Percentiles rank a stretch among this genome's conserved stretches.
phyloP scores from a whole-genome alignment of 2,329 filamentous ascomycete species.

The Aspergillus niger region DNA sequence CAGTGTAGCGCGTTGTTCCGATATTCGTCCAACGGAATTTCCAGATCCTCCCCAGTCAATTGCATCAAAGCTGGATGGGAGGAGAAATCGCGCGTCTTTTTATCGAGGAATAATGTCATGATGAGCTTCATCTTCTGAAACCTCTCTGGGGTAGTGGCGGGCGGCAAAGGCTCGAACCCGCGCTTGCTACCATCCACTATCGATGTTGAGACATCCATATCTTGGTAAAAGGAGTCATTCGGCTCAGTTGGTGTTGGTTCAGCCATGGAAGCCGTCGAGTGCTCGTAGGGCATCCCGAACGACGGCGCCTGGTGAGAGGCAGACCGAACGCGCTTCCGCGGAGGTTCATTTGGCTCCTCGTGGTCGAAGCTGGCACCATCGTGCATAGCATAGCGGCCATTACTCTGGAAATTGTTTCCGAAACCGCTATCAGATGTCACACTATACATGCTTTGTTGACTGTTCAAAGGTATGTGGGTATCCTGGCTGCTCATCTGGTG shows the following conservation, averaged over 20 bases:
- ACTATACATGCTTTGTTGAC: slow-evolving; percentile 75
- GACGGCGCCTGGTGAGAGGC: slow-evolving; percentile 53
- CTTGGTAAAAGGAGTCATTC: slow-evolving; percentile 51
- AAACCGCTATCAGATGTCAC: slow-evolving; percentile 75
- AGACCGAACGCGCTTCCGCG: slow-evolving; percentile 71
- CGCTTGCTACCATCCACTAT: slow-evolving; percentile 35
- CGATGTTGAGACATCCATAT: slow-evolving; percentile 35
- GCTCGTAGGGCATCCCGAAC: slow-evolving; percentile 37
- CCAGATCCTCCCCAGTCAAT: slow-evolving; percentile 77
- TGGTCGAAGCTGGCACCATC: slow-evolving; percentile 52
- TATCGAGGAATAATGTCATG: slow-evolving; percentile 80
- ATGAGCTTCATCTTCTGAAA: slow-evolving; percentile 80
- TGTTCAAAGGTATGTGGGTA: slow-evolving; percentile 69
- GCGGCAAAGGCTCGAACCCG: slow-evolving; percentile 49
- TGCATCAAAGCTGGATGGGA: slow-evolving; percentile 76
- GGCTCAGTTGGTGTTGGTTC: slow-evolving; percentile 49
- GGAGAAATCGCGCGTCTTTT: slow-evolving; percentile 67
- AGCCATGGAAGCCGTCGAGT: slow-evolving; percentile 39
- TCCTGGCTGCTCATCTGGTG: slow-evolving; percentile 63
- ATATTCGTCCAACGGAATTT: slow-evolving; percentile 87
- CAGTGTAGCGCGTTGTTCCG: slow-evolving; percentile 88
- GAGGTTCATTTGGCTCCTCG: slow-evolving; percentile 69
- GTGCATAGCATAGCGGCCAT: slow-evolving; percentile 29
- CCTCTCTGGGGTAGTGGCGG: slow-evolving; percentile 62
- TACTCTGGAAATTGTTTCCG: slow-evolving; percentile 64